phyloP scores from a whole-genome alignment of 2,329 filamentous ascomycete species.

The Colletotrichum karsti region DNA sequence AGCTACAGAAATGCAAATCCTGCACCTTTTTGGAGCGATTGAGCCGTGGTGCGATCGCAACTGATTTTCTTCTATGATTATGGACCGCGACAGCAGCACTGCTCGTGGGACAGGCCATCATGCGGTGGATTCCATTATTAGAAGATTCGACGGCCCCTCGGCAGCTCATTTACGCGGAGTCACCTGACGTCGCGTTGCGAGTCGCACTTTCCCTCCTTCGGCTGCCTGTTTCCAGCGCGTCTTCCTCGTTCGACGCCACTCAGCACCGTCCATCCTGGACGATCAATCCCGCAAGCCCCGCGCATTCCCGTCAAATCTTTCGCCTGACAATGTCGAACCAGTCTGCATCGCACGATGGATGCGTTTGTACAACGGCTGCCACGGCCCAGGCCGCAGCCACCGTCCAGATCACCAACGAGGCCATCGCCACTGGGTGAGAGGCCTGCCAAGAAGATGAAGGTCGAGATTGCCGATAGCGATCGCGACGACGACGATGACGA shows the following conservation, averaged over 20 bases:
- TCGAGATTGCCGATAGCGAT: slow-evolving; percentile 32
- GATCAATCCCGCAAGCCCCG: neutral
- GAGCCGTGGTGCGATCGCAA: neutral
- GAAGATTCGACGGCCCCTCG: neutral
- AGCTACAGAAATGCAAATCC: neutral
- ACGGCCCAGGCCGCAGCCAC: slow-evolving; percentile 3
- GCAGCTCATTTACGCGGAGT: slow-evolving; percentile 33
- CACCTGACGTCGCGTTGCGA: slow-evolving; percentile 49
- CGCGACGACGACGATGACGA: slow-evolving; percentile 30
- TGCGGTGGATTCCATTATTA: neutral
- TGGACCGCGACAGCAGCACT: neutral
- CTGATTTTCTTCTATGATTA: neutral
- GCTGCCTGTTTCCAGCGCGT: slow-evolving; percentile 22
- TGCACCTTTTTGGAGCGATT: too few relatives aligned
- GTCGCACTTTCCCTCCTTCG: neutral
- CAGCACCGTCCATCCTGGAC: neutral
- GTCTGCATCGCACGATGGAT: slow-evolving; percentile 41
- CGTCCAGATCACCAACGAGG: slow-evolving; percentile 14
- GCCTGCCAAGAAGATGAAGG: slow-evolving; percentile 45
- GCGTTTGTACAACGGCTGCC: slow-evolving; percentile 44
- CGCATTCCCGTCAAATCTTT: neutral
- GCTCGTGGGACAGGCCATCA: neutral
- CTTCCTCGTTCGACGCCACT: slow-evolving; percentile 18
- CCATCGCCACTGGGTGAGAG: slow-evolving; percentile 33
- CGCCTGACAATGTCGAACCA: slow-evolving; percentile 2